Base-by-base conservation (phyloP, 306 rosid genomes). In the Mucuna pruriens region DNA sequence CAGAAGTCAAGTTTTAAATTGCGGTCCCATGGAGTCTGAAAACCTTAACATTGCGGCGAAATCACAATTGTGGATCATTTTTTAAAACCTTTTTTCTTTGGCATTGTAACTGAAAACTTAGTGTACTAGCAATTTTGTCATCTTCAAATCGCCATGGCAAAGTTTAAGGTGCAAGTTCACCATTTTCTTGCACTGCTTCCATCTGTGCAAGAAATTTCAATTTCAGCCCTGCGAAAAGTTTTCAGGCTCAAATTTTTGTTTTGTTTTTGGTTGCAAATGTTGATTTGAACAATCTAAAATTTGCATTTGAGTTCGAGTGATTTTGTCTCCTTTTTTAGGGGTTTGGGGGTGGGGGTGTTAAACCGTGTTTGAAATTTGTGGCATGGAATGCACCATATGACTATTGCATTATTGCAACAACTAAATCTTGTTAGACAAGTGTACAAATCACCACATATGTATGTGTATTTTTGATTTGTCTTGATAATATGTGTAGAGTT, bases 311-410 rank as follows among this genome's bases (percentile, higher is more conserved):
- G 46, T 80, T 60, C 13, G 51, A 51, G 38, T 13, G 51, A 12
- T 81, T 51, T 16, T 31, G 5, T 22, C 67, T 54, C 13, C 33
- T 6, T 16, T 52, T 52, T 71, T 15, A n/a, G n/a, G n/a, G n/a
- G n/a, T 55, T 23, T 29, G 19, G 4, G 15, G 15, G 1, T 8
- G 1, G 26, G 33, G 12, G 17, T 22, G 34, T 62, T 19, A 72
- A 49, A 51, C 57, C 51, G 39, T 26, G 25, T 63, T 74, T 63
- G 75, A 66, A 74, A 67, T 82, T 58, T 4, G 74, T 51, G 25
- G 39, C 65, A 22, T 3, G 31, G 75, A 65, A 77, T 65, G 72
- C 49, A 9, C 31, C 48, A 1, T 38, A 65, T 65, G 34, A 19
- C 19, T 39, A 39, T 39, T 20, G 63, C 57, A 61, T 46, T 29